Evolutionary conservation across 129 eudicot species (phyloP), one percentile per base, ranked within the genome.

Genomic region (Centaurea solstitialis): DNA sequence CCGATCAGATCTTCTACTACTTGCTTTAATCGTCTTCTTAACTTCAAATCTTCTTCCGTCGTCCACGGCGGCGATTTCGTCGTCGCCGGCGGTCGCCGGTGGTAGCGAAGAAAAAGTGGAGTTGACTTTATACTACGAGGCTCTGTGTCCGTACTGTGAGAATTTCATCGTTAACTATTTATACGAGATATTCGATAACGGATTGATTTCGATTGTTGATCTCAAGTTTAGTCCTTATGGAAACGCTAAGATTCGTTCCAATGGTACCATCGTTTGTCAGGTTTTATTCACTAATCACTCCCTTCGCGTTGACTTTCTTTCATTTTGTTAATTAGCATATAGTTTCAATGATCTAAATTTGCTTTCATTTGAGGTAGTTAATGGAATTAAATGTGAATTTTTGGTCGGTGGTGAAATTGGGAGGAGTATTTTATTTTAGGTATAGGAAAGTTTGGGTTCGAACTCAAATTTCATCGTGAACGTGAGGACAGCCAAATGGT

Each of bases 211-310:
- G 0, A 82, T 90, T 53, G 85, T 88, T 77, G 79, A 89, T 80
- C 91, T 93, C 11, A 86, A 90, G 83, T 88, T 93, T 75, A 79
- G 89, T 72, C 98, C 98, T 2, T 93, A 90, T 21, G 98, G 98
- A 11, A 93, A 93, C 83, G 96, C 96, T 53, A 80, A 82, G 64
- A 79, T 93, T 47, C 8, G 71, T 4, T 12, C 89, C 50, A 79
- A 93, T 18, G 82, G 79, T 18, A 87, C 93, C 86, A 84, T 93
- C 76, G 74, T 75, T 78, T 93, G 98, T 59, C 98, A 89, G 96
- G 98, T 93, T 24, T n/a, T n/a, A n/a, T n/a, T n/a, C n/a, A n/a
- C n/a, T n/a, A 2, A 62, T 78, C 45, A 43, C 47, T 45, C 6
- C 9, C 8, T 26, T 78, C 75, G 1, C 33, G 15, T 17, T 80